Base-by-base conservation (phyloP, 2,329 filamentous ascomycete species). In the Botrytis paeoniae region DNA sequence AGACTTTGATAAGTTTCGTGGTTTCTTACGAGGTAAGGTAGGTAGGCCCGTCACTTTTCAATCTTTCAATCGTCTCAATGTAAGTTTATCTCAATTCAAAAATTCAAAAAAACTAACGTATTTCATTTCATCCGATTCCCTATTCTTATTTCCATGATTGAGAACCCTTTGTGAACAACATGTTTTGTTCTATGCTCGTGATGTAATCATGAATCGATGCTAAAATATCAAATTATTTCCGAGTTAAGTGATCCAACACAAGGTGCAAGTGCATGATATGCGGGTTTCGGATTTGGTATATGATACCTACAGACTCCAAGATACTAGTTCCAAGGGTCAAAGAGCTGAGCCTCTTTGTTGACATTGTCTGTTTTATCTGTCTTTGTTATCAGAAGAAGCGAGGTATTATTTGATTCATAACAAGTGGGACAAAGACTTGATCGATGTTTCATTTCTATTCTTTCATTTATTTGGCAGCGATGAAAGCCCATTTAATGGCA, bases 361-460 rank as follows among this genome's bases (percentile, higher is more conserved):
- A 5, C 32, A 16, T 61, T 39, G 35, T 61, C 35, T 61, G 0
- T 14, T 35, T 61, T 16, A 8, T 37, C 10, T 29, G 6, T 29
- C n/a, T 57, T 61, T 61, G 35, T 61, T n/a, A 18, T 16, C 22
- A 37, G 12, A n/a, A 18, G 2, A 35, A 39, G 9, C 22, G 14
- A n/a, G 10, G 25, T 3, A 39, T 39, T n/a, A 3, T 41, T 37
- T 62, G 22, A n/a, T 54, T 1, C 18, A 8, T 9, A 5, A 14
- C 0, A 12, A 12, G 25, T n/a, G 8, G 16, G 14, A 41, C 35
- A n/a, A 41, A 8, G 37, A 39, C 5, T n/a, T 0, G 2, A 16
- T 62, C 14, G 2, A n/a, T 0, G 4, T 9, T 9, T 32, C n/a
- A 0, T 32, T 57, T 2, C 4, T 61, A 10, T 16, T 18, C 25